Percentiles rank a stretch among this genome's conserved stretches.
phyloP scores from a whole-genome alignment of 305 asterid species.

The Striga hermonthica region DNA sequence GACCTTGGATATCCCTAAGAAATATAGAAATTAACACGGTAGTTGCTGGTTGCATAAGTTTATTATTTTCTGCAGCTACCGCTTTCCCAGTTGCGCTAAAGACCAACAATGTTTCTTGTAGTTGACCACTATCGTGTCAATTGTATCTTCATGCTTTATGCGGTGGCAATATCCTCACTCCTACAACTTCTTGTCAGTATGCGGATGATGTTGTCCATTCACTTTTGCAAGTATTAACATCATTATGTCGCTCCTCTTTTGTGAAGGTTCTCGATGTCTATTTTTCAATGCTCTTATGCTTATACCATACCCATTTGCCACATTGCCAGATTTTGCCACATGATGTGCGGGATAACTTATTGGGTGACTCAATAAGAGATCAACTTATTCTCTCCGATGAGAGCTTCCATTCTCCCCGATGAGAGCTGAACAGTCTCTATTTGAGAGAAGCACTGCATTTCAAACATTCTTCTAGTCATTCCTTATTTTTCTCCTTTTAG shows the following conservation, averaged over 20 bases:
- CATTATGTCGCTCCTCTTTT: neutral
- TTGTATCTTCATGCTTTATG: constrained; percentile 5
- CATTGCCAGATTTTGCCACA: constrained; percentile 53
- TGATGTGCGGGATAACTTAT: constrained; percentile 51
- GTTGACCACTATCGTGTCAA: too few relatives aligned
- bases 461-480: too few relatives aligned
- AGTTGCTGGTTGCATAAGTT: constrained; percentile 13
- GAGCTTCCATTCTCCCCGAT: too few relatives aligned
- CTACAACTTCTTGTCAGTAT: neutral
- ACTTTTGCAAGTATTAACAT: constrained; percentile 36
- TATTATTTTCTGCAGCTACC: constrained; percentile 1
- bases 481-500: too few relatives aligned
- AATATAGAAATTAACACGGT: neutral
- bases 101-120: neutral
- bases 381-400: too few relatives aligned
- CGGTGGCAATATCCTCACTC: constrained; percentile 4
- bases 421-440: too few relatives aligned
- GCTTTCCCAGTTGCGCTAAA: constrained; percentile 1
- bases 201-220: constrained; percentile 33
- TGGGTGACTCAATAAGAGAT: constrained; percentile 38
- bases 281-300: neutral
- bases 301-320: constrained; percentile 5
- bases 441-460: too few relatives aligned
- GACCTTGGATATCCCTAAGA: too few relatives aligned
- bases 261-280: neutral